Conservation (phyloP, 2,329 filamentous ascomycete genomes). For the Blumeria hordei region DNA sequence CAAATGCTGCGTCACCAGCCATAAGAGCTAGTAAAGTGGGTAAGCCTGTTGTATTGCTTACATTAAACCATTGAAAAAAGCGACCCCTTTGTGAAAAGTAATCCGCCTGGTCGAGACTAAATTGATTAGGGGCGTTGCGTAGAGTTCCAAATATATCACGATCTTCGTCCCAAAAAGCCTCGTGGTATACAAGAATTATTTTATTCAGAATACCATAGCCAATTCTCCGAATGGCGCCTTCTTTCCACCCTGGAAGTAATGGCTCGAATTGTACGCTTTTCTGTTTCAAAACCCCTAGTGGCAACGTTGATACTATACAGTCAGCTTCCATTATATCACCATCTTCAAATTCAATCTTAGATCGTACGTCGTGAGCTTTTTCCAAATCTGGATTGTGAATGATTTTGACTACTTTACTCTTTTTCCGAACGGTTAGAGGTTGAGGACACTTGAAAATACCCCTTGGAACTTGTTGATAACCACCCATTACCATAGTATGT, state of each 20-base stretch:
- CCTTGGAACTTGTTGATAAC: slow-evolving; percentile 81
- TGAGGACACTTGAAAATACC: slow-evolving; percentile 58
- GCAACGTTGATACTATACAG: slow-evolving; percentile 70
- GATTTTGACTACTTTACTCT: slow-evolving; percentile 48
- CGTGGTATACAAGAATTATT: slow-evolving; percentile 70
- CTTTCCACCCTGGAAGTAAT: slow-evolving; percentile 69
- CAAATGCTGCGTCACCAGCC: slow-evolving; percentile 81
- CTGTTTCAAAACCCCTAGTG: slow-evolving; percentile 79
- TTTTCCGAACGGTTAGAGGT: slow-evolving; percentile 52
- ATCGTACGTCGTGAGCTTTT: slow-evolving; percentile 18
- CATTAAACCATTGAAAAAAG: slow-evolving; percentile 97
- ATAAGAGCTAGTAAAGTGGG: slow-evolving; percentile 79
- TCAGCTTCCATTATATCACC: slow-evolving; percentile 63
- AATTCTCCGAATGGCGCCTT: slow-evolving; percentile 53
- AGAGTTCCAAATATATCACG: slow-evolving; percentile 88
- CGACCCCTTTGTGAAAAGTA: slow-evolving; percentile 63
- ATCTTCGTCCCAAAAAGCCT: slow-evolving; percentile 72
- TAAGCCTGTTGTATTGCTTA: slow-evolving; percentile 66
- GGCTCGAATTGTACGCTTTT: slow-evolving; percentile 66
- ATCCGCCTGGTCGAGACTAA: slow-evolving; percentile 55
- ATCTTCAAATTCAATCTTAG: slow-evolving; percentile 50
- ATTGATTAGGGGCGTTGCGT: slow-evolving; percentile 41
- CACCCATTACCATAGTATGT: slow-evolving; percentile 80
- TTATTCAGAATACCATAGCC: slow-evolving; percentile 94
- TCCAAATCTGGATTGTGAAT: slow-evolving; percentile 28